phyloP scores from a whole-genome alignment of 352 stramenopile genomes.

The Globisporangium carolinianum region DNA sequence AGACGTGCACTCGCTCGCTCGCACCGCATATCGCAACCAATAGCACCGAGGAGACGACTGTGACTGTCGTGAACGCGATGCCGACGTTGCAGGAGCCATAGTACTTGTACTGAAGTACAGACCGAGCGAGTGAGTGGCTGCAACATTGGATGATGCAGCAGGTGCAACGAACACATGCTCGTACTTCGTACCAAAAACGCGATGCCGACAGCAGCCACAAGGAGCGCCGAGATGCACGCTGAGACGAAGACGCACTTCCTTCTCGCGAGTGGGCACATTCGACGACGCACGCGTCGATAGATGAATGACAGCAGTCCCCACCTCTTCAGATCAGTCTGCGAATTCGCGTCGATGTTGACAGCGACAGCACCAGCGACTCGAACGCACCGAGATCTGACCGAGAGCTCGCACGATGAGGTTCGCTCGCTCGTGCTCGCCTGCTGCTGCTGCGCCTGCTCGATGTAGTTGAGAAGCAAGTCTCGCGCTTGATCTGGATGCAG shows the following conservation, averaged over 20 bases:
- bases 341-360: neutral
- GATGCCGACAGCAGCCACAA: conserved; percentile 30
- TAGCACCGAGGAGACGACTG: conserved; percentile 63
- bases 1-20: neutral
- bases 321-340: no score
- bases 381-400: neutral
- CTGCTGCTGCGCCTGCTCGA: conserved; percentile 33
- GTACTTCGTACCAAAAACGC: conserved; percentile 34
- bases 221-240: conserved; percentile 56
- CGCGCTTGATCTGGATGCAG: conserved; percentile 44
- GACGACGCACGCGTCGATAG: neutral
- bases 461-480: conserved; percentile 42
- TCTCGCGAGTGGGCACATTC: neutral
- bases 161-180: neutral
- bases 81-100: conserved; percentile 80
- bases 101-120: conserved; percentile 64
- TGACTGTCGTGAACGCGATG: conserved; percentile 84
- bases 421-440: neutral
- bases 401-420: neutral
- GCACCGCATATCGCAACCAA: conserved; percentile 50
- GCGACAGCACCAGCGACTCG: neutral
- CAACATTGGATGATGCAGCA: neutral
- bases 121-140: neutral
- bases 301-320: neutral
- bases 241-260: conserved; percentile 54